phyloP scores from a whole-genome alignment of 352 stramenopile species.

The Phytophthora cajani region DNA sequence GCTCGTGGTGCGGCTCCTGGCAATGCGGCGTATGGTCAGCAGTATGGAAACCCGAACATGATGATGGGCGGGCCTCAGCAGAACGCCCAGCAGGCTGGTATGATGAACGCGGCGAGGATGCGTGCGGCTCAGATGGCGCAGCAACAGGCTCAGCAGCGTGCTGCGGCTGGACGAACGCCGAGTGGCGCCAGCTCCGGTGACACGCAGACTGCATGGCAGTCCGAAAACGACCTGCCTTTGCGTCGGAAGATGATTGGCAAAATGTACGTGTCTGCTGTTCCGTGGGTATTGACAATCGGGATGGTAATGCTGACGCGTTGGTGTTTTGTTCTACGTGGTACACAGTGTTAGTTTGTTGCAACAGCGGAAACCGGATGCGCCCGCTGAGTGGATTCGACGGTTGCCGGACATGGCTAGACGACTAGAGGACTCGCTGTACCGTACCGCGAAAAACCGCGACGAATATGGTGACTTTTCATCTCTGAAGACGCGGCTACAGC shows the following conservation, averaged over 20 bases:
- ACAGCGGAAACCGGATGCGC: constrained; percentile 96
- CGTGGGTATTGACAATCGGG: neutral
- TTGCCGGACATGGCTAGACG: constrained; percentile 98
- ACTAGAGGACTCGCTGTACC: constrained; percentile 98
- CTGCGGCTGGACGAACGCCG: constrained; percentile 43
- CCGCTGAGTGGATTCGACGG: constrained; percentile 97
- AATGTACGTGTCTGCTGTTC: constrained; percentile 69
- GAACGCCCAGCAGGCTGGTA: constrained; percentile 40
- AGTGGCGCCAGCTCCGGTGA: constrained; percentile 45
- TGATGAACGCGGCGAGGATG: constrained; percentile 57
- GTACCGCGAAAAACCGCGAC: constrained; percentile 90
- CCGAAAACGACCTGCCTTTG: constrained; percentile 85
- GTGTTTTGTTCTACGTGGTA: constrained; percentile 11
- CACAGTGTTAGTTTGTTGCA: constrained; percentile 94
- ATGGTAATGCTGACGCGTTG: constrained; percentile 3
- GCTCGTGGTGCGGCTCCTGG: constrained; percentile 46
- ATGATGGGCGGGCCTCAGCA: constrained; percentile 55
- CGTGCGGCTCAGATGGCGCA: constrained; percentile 50
- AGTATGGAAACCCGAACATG: constrained; percentile 74
- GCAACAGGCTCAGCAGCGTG: constrained; percentile 61
- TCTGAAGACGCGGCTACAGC: constrained; percentile 96
- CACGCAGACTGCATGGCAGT: constrained; percentile 82
- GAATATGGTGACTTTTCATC: constrained; percentile 97
- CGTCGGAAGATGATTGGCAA: constrained; percentile 92
- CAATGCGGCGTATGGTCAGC: constrained; percentile 48